These are phyloP conservation scores for Arachis hypogaea DNA, from an alignment of 306 rosid genomes.

Conservation along the genomic window DNA sequence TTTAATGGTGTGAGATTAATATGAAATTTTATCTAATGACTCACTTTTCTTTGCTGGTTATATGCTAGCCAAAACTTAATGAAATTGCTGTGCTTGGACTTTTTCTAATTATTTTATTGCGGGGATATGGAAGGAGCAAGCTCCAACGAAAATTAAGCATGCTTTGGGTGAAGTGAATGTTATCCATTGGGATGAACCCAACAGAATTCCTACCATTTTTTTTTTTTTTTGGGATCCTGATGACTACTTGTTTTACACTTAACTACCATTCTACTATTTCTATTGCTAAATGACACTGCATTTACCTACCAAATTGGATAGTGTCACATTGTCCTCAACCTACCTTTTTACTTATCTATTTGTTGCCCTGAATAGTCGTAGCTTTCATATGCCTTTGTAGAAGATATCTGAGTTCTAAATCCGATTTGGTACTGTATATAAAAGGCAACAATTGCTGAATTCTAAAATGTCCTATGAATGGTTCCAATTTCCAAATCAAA, in stretches of 20 bases:
- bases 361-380: background rate
- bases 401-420: too few relatives aligned
- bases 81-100: too few relatives aligned
- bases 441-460: background rate
- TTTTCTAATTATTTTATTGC: background rate
- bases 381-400: slow-evolving; percentile 22
- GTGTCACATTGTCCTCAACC: background rate
- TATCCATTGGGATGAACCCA: background rate
- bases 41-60: too few relatives aligned
- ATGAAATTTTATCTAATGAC: too few relatives aligned
- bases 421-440: too few relatives aligned
- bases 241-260: background rate
- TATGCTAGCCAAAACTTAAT: too few relatives aligned
- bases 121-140: background rate
- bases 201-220: background rate
- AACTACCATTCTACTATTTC: background rate
- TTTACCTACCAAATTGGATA: background rate
- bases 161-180: slow-evolving; percentile 1
- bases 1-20: too few relatives aligned
- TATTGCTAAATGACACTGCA: background rate
- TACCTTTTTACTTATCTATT: background rate
- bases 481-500: slow-evolving; percentile 20
- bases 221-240: background rate
- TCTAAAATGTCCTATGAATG: background rate
- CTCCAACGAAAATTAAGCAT: background rate